phyloP scores from a whole-genome alignment of 164 flowering plant species.

The Umbellularia californica region DNA sequence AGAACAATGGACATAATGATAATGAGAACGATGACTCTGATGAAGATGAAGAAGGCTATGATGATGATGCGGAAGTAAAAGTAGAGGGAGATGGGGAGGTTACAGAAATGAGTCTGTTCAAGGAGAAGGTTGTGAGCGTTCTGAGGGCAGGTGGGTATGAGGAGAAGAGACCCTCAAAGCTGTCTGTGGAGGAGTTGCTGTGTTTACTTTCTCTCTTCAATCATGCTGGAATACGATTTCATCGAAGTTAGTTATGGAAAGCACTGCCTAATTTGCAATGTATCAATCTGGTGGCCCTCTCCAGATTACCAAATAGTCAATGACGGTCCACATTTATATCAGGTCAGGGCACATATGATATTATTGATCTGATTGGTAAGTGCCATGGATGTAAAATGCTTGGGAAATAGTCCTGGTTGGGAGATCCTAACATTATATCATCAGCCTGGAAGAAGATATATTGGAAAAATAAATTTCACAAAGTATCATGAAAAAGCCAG shows the following conservation, averaged over 20 bases:
- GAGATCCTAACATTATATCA: too few relatives aligned
- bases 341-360: too few relatives aligned
- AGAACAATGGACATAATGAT: constrained; percentile 6
- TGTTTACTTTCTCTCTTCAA: constrained; percentile 49
- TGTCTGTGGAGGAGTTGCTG: constrained; percentile 60
- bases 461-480: too few relatives aligned
- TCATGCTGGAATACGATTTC: constrained; percentile 58
- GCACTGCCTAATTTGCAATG: too few relatives aligned
- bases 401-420: too few relatives aligned
- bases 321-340: too few relatives aligned
- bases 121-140: constrained; percentile 51
- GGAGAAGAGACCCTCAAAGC: constrained; percentile 77
- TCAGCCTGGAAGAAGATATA: too few relatives aligned
- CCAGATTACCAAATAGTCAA: too few relatives aligned
- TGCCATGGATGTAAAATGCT: too few relatives aligned
- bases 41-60: constrained; percentile 12
- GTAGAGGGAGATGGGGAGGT: constrained; percentile 20
- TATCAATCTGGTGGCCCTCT: too few relatives aligned
- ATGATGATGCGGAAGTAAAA: constrained; percentile 21
- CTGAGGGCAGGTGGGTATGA: constrained; percentile 53
- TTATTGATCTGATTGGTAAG: too few relatives aligned
- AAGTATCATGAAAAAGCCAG: too few relatives aligned
- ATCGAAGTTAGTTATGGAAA: constrained; percentile 9
- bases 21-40: background rate
- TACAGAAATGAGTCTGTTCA: constrained; percentile 34